A percentile compares a stretch with the other conserved stretches of the same genome.
Conservation (phyloP, 164 flowering plant species). For the Vitis labrusca region DNA sequence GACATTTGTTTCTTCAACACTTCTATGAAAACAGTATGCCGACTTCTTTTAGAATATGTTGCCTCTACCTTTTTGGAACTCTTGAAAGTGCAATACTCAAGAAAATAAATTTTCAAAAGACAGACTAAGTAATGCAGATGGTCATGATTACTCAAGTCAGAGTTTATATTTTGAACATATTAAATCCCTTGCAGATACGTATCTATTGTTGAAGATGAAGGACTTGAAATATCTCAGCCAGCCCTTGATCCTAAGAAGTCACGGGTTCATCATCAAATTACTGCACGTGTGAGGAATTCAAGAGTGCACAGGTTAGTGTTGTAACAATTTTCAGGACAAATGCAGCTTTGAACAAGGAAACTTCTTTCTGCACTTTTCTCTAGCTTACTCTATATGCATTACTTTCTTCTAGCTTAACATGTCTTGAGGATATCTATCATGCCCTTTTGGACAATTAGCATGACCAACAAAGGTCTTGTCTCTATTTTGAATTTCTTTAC, state of each 20-base stretch:
- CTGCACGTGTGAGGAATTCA: constrained; percentile 56
- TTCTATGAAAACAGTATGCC: too few relatives aligned
- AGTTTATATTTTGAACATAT: constrained; percentile 2
- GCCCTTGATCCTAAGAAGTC: constrained; percentile 81
- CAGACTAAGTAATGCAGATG: neutral
- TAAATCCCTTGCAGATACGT: constrained; percentile 53
- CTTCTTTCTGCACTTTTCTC: neutral
- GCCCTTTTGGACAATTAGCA: too few relatives aligned
- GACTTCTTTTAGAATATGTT: too few relatives aligned
- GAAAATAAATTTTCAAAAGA: neutral
- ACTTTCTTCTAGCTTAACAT: too few relatives aligned
- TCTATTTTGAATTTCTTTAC: too few relatives aligned
- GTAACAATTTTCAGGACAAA: neutral
- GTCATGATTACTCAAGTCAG: neutral
- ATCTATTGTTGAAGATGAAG: constrained; percentile 70
- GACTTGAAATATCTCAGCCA: constrained; percentile 96
- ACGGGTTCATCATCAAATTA: constrained; percentile 79
- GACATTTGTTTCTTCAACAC: too few relatives aligned
- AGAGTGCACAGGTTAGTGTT: constrained; percentile 69
- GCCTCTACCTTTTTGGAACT: too few relatives aligned
- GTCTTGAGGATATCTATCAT: too few relatives aligned
- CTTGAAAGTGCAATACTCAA: too few relatives aligned
- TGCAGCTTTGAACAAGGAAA: neutral
- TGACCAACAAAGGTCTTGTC: too few relatives aligned
- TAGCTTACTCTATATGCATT: too few relatives aligned